Percentiles rank a stretch among this genome's conserved stretches.
Conservation (phyloP, 2,329 filamentous ascomycete genomes). For the Arthrobotrys iridis region DNA sequence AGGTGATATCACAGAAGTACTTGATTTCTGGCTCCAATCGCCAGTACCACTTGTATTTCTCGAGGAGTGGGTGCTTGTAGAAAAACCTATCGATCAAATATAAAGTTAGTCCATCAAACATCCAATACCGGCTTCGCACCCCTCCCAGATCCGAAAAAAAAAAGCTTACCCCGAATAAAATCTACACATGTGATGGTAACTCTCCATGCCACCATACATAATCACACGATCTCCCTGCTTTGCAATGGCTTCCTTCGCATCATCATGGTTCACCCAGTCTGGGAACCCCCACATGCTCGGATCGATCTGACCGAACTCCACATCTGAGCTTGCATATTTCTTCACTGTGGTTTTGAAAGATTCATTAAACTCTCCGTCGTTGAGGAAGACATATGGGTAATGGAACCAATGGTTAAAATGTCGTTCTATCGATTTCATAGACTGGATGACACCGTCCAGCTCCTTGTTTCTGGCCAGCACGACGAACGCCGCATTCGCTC, state of each 20-base stretch:
- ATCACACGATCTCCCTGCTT: conserved; percentile 97
- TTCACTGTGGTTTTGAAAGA: conserved; percentile 87
- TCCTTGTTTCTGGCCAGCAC: conserved; percentile 96
- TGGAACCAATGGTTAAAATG: conserved; percentile 99
- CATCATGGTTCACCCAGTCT: conserved; percentile 93
- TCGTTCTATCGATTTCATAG: conserved; percentile 95
- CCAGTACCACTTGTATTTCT: conserved; percentile 99
- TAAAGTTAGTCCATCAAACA: conserved; percentile 18
- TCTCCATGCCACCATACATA: conserved; percentile 99
- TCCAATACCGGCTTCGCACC: not conserved
- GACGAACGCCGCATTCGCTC: conserved; percentile 94
- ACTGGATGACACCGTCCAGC: conserved; percentile 93
- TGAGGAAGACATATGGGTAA: conserved; percentile 98
- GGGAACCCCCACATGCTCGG: conserved; percentile 94
- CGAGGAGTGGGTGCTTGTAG: conserved; percentile 92
- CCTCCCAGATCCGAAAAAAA: no score
- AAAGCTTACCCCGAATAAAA: conserved; percentile 91
- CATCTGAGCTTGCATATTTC: conserved; percentile 86
- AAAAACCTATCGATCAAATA: conserved; percentile 74
- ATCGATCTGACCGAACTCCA: conserved; percentile 95
- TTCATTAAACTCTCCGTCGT: conserved; percentile 95
- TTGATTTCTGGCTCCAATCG: conserved; percentile 98
- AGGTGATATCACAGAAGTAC: conserved; percentile 99
- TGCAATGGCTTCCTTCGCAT: conserved; percentile 92
- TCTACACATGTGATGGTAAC: conserved; percentile 98